Base-by-base conservation (phyloP, 2,329 filamentous ascomycete species). In the Talaromyces sp. region DNA sequence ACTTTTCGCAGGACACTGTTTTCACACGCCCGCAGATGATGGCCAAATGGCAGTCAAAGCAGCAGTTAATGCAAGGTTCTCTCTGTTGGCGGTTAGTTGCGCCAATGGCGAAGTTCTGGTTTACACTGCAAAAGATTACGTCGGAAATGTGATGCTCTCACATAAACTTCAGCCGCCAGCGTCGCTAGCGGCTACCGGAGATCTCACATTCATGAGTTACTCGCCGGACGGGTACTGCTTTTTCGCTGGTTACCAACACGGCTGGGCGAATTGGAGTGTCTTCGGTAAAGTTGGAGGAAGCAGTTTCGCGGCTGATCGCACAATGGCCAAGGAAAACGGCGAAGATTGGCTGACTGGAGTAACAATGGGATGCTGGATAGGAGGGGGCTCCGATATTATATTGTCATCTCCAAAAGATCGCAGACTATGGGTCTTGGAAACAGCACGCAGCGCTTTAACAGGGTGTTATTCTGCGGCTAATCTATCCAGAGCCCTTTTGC, bases 211-310 rank as follows among this genome's bases (percentile, higher is more conserved):
- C 32, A 76, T 99, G 66, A 86, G 79, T 63, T 99, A 96, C 78
- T 97, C 95, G 1, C 92, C 93, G 0, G 95, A 99, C 73, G 95
- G 95, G 19, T 97, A 98, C 74, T 96, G 93, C 73, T 83, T 99
- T 9, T 97, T 99, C 75, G 92, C 90, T 51, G 95, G 93, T 1
- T 98, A 93, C 71, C 88, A 95, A 69, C 87, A 88, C 62, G 96
- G 95, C 0, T 99, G 95, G 95, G 89, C 91, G 4, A 93, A 88
- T 54, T 99, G 93, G 93, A 98, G 93, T 73, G 95, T 98, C 42
- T 99, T 96, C 75, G 95, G 95, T 36, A 97, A 96, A 74, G 84
- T 89, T 2, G 88, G 92, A 15, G 92, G 89, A 60, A 91, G 87
- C 67, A 96, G 91, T 71, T 98, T 98, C 72, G 82, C 84, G 7